A percentile compares a stretch with the other conserved stretches of the same genome.
Evolutionary conservation across 805 yeast species (phyloP).

Genomic region (Pichia rugopelliculosa): DNA sequence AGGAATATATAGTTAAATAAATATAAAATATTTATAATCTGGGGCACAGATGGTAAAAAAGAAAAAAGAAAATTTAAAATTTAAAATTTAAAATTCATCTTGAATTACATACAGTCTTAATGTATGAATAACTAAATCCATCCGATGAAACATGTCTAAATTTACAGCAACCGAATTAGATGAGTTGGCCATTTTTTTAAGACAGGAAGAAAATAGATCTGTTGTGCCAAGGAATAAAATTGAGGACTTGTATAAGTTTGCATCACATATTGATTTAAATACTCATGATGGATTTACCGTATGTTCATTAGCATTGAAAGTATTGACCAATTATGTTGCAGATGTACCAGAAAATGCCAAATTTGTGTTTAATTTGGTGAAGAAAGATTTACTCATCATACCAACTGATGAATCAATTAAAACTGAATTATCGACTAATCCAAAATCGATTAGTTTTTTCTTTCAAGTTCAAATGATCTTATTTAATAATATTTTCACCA

Average conservation of each 20-base stretch:
- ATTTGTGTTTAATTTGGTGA: background rate
- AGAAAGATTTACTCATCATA: background rate
- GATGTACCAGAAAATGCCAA: conserved; percentile 10
- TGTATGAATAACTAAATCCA: too few species aligned
- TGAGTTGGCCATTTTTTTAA: conserved; percentile 1
- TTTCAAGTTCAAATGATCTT: conserved; percentile 6
- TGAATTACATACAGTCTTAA: background rate
- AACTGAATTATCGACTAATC: background rate
- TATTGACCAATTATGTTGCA: conserved; percentile 15
- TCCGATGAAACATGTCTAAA: background rate
- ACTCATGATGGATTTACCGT: background rate
- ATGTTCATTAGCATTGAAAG: conserved; percentile 4
- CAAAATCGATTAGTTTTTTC: background rate
- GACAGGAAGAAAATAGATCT: conserved; percentile 4
- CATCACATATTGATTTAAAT: background rate
- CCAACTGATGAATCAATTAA: background rate
- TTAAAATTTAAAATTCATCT: background rate
- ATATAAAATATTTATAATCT: too few species aligned
- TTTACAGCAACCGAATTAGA: conserved; percentile 1
- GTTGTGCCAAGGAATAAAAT: background rate
- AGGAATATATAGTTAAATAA: background rate
- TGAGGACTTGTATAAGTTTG: background rate
- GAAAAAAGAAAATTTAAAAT: too few species aligned
- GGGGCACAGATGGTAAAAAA: too few species aligned
- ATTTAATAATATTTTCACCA: conserved; percentile 6